Percentiles rank a stretch among this genome's conserved stretches.
phyloP scores from a whole-genome alignment of 176 grass and related monocot species.

The Musa acuminata region DNA sequence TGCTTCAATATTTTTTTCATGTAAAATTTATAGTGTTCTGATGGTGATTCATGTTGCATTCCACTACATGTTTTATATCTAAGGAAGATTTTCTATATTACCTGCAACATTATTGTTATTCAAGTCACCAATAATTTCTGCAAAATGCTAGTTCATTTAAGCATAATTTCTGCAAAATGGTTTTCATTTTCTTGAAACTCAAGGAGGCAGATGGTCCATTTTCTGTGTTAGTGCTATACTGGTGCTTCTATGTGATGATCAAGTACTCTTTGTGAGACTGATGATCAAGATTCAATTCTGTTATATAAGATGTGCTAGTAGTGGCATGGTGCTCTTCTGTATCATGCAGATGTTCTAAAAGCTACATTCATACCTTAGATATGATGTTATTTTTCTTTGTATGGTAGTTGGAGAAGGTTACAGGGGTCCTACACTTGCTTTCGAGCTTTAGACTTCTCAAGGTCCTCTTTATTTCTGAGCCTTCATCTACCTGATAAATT shows the following conservation, averaged over 20 bases:
- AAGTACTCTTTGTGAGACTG: too few species aligned
- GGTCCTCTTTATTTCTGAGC: background rate
- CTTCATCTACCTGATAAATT: background rate
- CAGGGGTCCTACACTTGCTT: background rate
- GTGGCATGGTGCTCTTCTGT: too few species aligned
- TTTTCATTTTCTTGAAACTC: background rate
- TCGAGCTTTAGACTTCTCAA: background rate
- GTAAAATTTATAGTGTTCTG: background rate
- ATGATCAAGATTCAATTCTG: too few species aligned
- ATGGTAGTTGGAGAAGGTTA: background rate
- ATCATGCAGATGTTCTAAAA: too few species aligned
- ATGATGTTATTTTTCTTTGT: too few species aligned
- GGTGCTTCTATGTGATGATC: too few species aligned
- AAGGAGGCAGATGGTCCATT: background rate
- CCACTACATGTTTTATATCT: background rate
- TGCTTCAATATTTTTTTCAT: constrained; percentile 8
- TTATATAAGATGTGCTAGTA: too few species aligned
- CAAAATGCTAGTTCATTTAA: background rate
- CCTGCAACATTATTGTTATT: background rate
- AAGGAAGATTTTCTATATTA: background rate
- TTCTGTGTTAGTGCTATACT: too few species aligned
- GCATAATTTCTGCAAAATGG: background rate
- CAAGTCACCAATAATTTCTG: background rate
- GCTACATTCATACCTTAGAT: too few species aligned
- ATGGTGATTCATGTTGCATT: background rate